Evolutionary conservation across 306 rosid genomes (phyloP), one percentile per base, ranked within the genome.

Genomic region (Cicer bijugum): DNA sequence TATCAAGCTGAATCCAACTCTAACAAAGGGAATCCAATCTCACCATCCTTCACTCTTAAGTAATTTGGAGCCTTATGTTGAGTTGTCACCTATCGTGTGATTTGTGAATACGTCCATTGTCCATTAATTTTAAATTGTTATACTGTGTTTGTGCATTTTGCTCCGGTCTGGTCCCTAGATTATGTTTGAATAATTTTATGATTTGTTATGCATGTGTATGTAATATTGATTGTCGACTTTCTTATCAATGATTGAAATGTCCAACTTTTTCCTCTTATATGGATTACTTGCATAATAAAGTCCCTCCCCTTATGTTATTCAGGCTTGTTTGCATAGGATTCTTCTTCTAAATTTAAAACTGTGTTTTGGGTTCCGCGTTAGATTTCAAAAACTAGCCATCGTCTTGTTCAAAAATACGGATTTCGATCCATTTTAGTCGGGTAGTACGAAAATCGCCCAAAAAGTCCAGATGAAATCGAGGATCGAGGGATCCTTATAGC

Each of bases 141-240:
- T 59, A 42, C 17, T 2, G 11, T 59, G 19, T 59, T n/a, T 59
- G 42, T 4, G 6, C 44, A 33, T 33, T 33, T 59, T 38, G 28
- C 23, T 39, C 28, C 2, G 1, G 9, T 62, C 65, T 7, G 14
- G 14, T 63, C 44, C 42, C 8, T 7, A 61, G 47, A 14, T 0
- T 59, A 7, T 15, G n/a, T 39, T 15, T 63, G 47, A 63, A 37
- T 63, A 61, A 61, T 33, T 60, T 10, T 60, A 38, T 60, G 20
- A 35, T 60, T 33, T 60, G 19, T 12, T 60, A 2, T 35, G 6
- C 10, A 35, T 35, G 19, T 35, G 66, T 38, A 7, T 60, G 12
- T n/a, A 37, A n/a, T 38, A 39, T 63, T 9, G 28, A 63, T 20
- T 39, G 14, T 61, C 37, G 67, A 8, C 45, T 61, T 38, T 61